Conservation (phyloP, 177 flowering plant species). For the Vitis hybrid region DNA sequence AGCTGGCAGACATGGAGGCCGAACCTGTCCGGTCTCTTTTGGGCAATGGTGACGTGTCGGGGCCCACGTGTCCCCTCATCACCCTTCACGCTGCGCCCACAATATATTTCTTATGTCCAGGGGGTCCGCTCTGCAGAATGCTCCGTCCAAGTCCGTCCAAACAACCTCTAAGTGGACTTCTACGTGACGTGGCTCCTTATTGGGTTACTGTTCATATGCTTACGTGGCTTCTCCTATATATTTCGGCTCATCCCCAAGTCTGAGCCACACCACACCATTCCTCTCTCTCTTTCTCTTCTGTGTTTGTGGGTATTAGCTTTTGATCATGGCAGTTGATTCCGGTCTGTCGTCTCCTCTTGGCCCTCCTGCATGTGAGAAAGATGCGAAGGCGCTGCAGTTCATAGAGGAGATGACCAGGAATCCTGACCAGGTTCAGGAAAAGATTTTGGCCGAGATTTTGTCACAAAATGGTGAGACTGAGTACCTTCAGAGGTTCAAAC, state of each 20-base stretch:
- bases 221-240: conserved; percentile 16
- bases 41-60: conserved; percentile 14
- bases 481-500: conserved; percentile 52
- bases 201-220: no score
- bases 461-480: conserved; percentile 55
- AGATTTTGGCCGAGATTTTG: conserved; percentile 57
- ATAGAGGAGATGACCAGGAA: conserved; percentile 65
- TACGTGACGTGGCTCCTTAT: conserved; percentile 8
- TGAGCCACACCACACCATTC: not conserved
- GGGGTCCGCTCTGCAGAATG: not conserved
- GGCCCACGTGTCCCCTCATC: conserved; percentile 24
- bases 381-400: conserved; percentile 60
- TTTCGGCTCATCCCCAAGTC: not conserved
- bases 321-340: conserved; percentile 36
- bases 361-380: conserved; percentile 40
- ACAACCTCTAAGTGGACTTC: not conserved
- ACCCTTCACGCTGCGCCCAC: not conserved
- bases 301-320: not conserved
- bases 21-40: conserved; percentile 2
- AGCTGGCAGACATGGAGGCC: conserved; percentile 25
- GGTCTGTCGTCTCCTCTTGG: conserved; percentile 25
- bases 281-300: not conserved
- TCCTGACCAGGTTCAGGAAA: conserved; percentile 53
- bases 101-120: conserved; percentile 5
- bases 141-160: conserved; percentile 12